Evolutionary conservation across 1,139 yeast genomes (phyloP), one percentile per base, ranked within the genome.

Genomic region (Diutina scorzettiae): DNA sequence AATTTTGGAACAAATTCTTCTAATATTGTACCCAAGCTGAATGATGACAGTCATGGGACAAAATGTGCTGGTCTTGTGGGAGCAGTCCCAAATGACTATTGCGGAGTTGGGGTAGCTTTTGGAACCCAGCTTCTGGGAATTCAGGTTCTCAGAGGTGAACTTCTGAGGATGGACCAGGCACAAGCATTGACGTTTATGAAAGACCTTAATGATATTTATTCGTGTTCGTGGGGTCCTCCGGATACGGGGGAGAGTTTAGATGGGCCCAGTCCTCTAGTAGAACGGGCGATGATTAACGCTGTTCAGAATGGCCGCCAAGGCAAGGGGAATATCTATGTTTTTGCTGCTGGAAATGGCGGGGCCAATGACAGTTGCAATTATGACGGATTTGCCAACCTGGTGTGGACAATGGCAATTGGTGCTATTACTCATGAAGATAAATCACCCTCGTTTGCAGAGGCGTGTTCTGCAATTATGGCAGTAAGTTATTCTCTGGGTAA

Each of bases 181-280:
- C 76, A 83, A 2, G 84, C 97, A 1, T 64, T 93, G 67, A 70
- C 83, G 37, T 83, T 81, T 60, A 91, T 81, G 0, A 66, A 83
- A 53, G 89, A 85, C 47, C 69, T 72, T 11, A 91, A 91, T 56
- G 95, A 89, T 58, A 91, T 93, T 30, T 93, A 86, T 59, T 85
- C 96, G 2, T 93, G 99, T 59, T 86, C 96, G 3, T 93, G 98
- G 98, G 99, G 99, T 2, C 99, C 99, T 1, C 75, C 89, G 1
- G 99, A 93, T 58, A 84, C 89, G 57, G 99, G 98, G 0, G 69
- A 60, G 47, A 76, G 95, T 0, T 75, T 91, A 68, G 86, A 85
- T 41, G 93, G 76, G 5, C 98, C 98, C 0, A 85, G 85, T 20
- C 57, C 64, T 29, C 54, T 89, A 28, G 96, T 91, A 9, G 74